phyloP scores from a whole-genome alignment of 768 basidiomycete genomes.

The Gymnopilus dilepis region DNA sequence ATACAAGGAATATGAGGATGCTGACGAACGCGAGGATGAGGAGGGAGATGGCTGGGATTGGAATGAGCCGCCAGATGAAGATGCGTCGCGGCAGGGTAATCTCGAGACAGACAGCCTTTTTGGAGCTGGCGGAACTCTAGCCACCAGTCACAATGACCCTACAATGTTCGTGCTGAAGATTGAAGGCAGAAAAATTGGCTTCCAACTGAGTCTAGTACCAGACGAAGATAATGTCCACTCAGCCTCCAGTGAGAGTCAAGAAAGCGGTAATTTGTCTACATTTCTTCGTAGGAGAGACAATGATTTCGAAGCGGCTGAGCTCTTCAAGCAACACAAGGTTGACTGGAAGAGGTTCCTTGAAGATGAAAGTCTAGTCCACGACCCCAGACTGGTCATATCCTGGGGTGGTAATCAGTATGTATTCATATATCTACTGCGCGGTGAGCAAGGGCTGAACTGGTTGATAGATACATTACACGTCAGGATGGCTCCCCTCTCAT shows the following conservation, averaged over 20 bases:
- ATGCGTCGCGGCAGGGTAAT: conserved; percentile 1
- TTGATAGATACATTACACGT: conserved; percentile 74
- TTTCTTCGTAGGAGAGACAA: conserved; percentile 28
- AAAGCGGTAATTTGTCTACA: not conserved
- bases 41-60: conserved; percentile 16
- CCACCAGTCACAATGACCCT: conserved; percentile 62
- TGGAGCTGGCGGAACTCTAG: conserved; percentile 61
- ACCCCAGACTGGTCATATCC: conserved; percentile 72
- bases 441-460: not conserved
- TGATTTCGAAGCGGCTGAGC: conserved; percentile 56
- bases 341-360: conserved; percentile 69
- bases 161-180: conserved; percentile 68
- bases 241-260: conserved; percentile 17
- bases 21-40: conserved; percentile 26
- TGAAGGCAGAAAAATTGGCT: conserved; percentile 62
- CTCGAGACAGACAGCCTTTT: conserved; percentile 30
- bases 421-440: not conserved
- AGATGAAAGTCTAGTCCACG: conserved; percentile 62
- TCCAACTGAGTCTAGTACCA: conserved; percentile 72
- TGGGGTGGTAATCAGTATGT: conserved; percentile 74
- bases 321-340: conserved; percentile 67
- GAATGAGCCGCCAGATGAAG: conserved; percentile 11
- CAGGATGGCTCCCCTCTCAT: conserved; percentile 77
- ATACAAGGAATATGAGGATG: conserved; percentile 40
- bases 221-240: conserved; percentile 29